phyloP scores from a whole-genome alignment of 305 asterid species.

The Fraxinus latifolia region DNA sequence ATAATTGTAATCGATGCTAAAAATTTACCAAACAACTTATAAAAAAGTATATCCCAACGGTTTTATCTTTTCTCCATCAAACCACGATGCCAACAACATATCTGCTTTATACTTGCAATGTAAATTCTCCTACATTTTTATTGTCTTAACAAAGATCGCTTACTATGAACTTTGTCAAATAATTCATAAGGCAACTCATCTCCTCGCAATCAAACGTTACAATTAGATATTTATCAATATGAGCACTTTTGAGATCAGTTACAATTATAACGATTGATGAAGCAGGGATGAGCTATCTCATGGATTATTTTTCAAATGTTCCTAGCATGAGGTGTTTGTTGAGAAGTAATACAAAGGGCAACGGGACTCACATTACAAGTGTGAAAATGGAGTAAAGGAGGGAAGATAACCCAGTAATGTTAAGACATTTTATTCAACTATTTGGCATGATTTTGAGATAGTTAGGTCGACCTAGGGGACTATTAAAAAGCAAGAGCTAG shows the following conservation, averaged over 20 bases:
- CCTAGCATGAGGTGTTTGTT: not conserved
- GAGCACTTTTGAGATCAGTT: not conserved
- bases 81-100: not conserved
- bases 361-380: slow-evolving; percentile 4
- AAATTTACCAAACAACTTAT: not conserved
- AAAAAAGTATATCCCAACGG: not conserved
- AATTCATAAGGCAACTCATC: not conserved
- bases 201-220: not conserved
- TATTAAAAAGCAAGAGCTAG: slow-evolving; percentile 1
- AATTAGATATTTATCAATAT: not conserved
- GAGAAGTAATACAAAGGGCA: slow-evolving; percentile 8
- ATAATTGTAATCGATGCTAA: not conserved
- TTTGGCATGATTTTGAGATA: slow-evolving; percentile 4
- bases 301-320: not conserved
- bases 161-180: not conserved
- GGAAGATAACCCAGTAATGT: not conserved
- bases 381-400: slow-evolving; percentile 11
- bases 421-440: not conserved
- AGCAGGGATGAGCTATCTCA: not conserved
- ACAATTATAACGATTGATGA: slow-evolving; percentile 1
- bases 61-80: not conserved
- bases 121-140: not conserved
- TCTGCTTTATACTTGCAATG: not conserved
- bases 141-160: not conserved
- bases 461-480: slow-evolving; percentile 6